Evolutionary conservation across 1,284 basidiomycete species (phyloP).

Genomic region (Apiotrichum akiyoshidainum): DNA sequence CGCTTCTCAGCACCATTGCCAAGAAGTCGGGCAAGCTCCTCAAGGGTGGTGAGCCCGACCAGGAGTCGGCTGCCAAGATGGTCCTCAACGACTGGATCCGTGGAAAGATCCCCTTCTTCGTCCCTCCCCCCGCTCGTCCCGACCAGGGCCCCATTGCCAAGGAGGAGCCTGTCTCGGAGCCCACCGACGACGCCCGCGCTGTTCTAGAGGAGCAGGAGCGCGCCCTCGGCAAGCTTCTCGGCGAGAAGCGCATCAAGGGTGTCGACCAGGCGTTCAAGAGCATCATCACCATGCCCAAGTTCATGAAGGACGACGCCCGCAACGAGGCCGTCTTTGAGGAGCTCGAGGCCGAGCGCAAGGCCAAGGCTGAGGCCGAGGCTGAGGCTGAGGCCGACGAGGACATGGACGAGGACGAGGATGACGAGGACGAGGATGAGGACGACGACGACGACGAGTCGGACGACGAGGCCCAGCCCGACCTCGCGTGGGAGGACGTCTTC

Average conservation of each 20-base stretch:
- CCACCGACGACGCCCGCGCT: conserved; percentile 31
- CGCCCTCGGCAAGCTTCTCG: conserved; percentile 46
- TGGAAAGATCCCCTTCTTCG: conserved; percentile 64
- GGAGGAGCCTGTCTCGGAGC: conserved; percentile 31
- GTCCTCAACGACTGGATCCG: conserved; percentile 96
- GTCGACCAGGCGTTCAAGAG: conserved; percentile 58
- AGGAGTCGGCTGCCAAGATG: conserved; percentile 91
- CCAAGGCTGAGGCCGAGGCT: conserved; percentile 29
- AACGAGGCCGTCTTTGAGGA: conserved; percentile 47
- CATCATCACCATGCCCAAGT: conserved; percentile 59
- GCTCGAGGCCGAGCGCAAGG: conserved; percentile 20
- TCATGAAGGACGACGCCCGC: conserved; percentile 51
- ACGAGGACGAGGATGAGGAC: conserved; percentile 53
- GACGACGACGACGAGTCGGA: conserved; percentile 29
- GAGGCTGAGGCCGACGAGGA: conserved; percentile 51
- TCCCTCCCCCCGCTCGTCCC: conserved; percentile 52
- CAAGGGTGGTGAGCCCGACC: conserved; percentile 91
- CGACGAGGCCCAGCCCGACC: conserved; percentile 56
- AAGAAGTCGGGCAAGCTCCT: conserved; percentile 86
- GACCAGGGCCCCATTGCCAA: conserved; percentile 28
- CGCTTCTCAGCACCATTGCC: conserved; percentile 80
- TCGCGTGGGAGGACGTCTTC: conserved; percentile 80
- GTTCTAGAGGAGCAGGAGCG: conserved; percentile 46
- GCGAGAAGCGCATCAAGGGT: conserved; percentile 55
- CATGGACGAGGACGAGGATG: conserved; percentile 54